A percentile compares a stretch with the other conserved stretches of the same genome.
Conservation (phyloP, 78 protist species). For the Chrysochromulina parva region DNA sequence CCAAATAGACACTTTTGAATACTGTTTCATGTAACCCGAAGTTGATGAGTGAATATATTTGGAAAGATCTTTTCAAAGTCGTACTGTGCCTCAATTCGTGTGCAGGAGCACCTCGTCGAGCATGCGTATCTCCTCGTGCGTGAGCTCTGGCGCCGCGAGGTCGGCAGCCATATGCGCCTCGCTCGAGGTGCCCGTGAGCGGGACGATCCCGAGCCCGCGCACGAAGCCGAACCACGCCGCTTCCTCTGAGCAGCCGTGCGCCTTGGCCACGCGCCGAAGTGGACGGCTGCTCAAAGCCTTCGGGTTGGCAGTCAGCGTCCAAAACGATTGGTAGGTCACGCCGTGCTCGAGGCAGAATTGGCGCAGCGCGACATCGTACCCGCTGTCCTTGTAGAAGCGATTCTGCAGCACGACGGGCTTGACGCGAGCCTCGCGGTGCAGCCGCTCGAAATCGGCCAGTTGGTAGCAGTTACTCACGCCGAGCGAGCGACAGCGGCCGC, state of each 20-base stretch:
- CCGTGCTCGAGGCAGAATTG: background rate
- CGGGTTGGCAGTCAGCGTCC: background rate
- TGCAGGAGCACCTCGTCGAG: too few relatives aligned
- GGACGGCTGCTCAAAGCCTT: background rate
- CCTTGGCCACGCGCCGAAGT: too few relatives aligned
- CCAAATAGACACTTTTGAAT: too few relatives aligned
- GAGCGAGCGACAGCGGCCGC: background rate
- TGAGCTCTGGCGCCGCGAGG: too few relatives aligned
- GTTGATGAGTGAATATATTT: too few relatives aligned
- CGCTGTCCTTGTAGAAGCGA: background rate
- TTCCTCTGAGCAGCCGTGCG: background rate
- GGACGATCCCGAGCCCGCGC: background rate
- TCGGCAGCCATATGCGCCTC: background rate
- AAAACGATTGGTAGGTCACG: background rate
- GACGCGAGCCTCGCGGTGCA: background rate
- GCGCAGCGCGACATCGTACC: background rate
- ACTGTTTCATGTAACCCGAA: too few relatives aligned
- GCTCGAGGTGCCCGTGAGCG: background rate
- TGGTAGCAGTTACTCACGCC: background rate
- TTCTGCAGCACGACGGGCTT: background rate
- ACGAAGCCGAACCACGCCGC: background rate
- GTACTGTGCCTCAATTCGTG: too few relatives aligned
- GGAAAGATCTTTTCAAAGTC: too few relatives aligned
- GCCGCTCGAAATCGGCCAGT: background rate
- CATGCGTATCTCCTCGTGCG: too few relatives aligned